phyloP scores from a whole-genome alignment of 305 asterid genomes.

The Salvia sclarea region DNA sequence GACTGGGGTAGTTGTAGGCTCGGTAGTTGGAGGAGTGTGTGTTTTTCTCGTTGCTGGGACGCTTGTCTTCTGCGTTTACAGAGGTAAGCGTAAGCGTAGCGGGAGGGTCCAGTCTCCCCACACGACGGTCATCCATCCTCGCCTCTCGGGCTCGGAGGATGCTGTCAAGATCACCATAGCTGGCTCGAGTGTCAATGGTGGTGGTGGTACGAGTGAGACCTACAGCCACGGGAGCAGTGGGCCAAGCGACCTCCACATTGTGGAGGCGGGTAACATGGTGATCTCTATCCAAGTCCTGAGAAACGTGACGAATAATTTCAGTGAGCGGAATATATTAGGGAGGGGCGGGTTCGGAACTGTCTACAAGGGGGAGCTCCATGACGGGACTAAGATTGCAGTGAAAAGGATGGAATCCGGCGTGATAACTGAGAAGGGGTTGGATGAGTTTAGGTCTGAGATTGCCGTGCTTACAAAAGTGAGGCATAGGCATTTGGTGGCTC shows the following conservation, averaged over 20 bases:
- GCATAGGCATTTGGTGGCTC: slow-evolving; percentile 91
- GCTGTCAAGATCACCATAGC: slow-evolving; percentile 74
- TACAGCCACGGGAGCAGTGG: slow-evolving; percentile 63
- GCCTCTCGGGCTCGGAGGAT: slow-evolving; percentile 73
- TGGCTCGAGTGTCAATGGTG: slow-evolving; percentile 60
- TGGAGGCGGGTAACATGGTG: slow-evolving; percentile 78
- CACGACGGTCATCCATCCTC: slow-evolving; percentile 71
- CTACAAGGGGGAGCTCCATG: slow-evolving; percentile 84
- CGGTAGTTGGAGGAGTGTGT: slow-evolving; percentile 66
- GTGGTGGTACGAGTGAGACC: slow-evolving; percentile 65
- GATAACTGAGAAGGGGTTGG: slow-evolving; percentile 79
- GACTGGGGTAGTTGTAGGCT: slow-evolving; percentile 59
- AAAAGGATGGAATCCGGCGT: slow-evolving; percentile 94
- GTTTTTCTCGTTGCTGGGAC: slow-evolving; percentile 49
- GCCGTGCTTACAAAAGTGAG: slow-evolving; percentile 89
- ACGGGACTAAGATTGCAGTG: slow-evolving; percentile 86
- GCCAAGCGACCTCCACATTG: slow-evolving; percentile 61
- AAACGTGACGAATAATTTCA: slow-evolving; percentile 73
- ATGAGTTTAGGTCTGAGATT: slow-evolving; percentile 87
- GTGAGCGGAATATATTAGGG: slow-evolving; percentile 68
- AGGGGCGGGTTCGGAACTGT: slow-evolving; percentile 96
- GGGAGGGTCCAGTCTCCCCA: slow-evolving; percentile 61
- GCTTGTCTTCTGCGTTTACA: slow-evolving; percentile 48
- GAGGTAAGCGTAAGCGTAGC: slow-evolving; percentile 46
- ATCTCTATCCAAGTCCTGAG: slow-evolving; percentile 80